A percentile compares a stretch with the other conserved stretches of the same genome.
phyloP scores from a whole-genome alignment of 2,329 filamentous ascomycete genomes.

The Verticillium albo-atrum region DNA sequence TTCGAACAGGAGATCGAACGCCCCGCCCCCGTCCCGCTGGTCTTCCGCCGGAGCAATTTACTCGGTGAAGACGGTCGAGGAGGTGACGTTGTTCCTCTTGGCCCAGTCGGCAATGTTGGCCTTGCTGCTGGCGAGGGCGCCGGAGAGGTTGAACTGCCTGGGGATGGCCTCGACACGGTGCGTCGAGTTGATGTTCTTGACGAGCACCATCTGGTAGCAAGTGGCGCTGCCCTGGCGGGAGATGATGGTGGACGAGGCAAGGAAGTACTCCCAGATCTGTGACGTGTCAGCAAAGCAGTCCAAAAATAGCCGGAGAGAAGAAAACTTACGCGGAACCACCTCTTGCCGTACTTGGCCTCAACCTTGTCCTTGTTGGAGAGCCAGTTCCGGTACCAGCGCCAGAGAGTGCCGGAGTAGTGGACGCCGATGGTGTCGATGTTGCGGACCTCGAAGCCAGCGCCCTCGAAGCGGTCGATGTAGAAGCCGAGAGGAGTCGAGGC shows the following conservation, averaged over 20 bases:
- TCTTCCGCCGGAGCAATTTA: slow-evolving; percentile 1
- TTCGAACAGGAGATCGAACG: background rate
- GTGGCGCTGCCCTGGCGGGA: slow-evolving; percentile 72
- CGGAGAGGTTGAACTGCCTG: slow-evolving; percentile 59
- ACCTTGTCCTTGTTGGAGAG: slow-evolving; percentile 82
- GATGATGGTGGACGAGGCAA: slow-evolving; percentile 71
- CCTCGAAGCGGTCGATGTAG: slow-evolving; percentile 40
- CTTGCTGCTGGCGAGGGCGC: slow-evolving; percentile 37
- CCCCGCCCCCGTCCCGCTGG: background rate
- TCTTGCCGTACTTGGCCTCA: slow-evolving; percentile 77
- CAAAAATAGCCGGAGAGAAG: background rate
- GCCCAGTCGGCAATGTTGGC: slow-evolving; percentile 26
- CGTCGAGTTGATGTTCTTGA: slow-evolving; percentile 80
- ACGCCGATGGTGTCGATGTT: slow-evolving; percentile 81
- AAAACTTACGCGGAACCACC: slow-evolving; percentile 74
- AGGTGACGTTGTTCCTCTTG: slow-evolving; percentile 19
- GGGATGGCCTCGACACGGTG: slow-evolving; percentile 68
- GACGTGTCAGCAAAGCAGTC: slow-evolving; percentile 57
- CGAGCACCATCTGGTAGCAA: slow-evolving; percentile 73
- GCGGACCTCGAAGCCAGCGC: slow-evolving; percentile 58
- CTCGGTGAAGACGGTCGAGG: slow-evolving; percentile 4
- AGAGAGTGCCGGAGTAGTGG: slow-evolving; percentile 83
- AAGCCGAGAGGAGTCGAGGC: background rate
- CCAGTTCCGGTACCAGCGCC: slow-evolving; percentile 94
- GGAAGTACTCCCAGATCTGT: slow-evolving; percentile 84